Evolutionary conservation across 768 basidiomycete species (phyloP).

Genomic region (Termitomyces eurrhizus): DNA sequence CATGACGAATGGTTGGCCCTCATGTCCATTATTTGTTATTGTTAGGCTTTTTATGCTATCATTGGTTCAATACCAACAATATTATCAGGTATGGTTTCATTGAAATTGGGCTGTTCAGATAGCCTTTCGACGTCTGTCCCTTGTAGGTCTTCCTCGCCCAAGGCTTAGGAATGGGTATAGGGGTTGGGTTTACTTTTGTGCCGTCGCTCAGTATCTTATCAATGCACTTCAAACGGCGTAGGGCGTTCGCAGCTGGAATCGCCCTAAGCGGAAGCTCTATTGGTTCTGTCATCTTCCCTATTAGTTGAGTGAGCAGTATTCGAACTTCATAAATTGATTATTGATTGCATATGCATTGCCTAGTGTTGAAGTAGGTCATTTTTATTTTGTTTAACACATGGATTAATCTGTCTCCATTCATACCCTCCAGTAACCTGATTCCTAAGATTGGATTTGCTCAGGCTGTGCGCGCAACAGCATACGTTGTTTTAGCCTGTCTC

Average conservation of each 20-base stretch:
- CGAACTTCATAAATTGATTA: neutral
- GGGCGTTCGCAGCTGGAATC: slow-evolving; percentile 39
- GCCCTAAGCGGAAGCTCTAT: slow-evolving; percentile 1
- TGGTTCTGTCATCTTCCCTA: slow-evolving; percentile 31
- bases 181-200: slow-evolving; percentile 32
- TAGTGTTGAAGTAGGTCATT: slow-evolving; percentile 18
- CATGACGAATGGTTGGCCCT: too few species aligned
- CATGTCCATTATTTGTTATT: too few species aligned
- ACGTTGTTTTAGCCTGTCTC: slow-evolving; percentile 16
- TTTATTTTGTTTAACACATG: neutral
- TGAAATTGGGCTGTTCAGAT: too few species aligned
- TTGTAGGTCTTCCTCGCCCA: slow-evolving; percentile 19
- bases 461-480: slow-evolving; percentile 19
- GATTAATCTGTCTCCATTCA: slow-evolving; percentile 1
- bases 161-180: slow-evolving; percentile 28
- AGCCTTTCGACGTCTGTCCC: too few species aligned
- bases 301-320: slow-evolving; percentile 15
- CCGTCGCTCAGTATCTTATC: slow-evolving; percentile 37
- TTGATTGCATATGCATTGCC: neutral
- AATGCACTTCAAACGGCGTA: slow-evolving; percentile 37
- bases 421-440: slow-evolving; percentile 13
- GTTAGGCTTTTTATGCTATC: too few species aligned
- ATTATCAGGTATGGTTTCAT: too few species aligned
- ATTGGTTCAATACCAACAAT: too few species aligned
- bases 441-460: slow-evolving; percentile 21